These are phyloP conservation scores for Microdochium paspali DNA, from an alignment of 2,329 filamentous ascomycete species.

Conservation along the genomic window DNA sequence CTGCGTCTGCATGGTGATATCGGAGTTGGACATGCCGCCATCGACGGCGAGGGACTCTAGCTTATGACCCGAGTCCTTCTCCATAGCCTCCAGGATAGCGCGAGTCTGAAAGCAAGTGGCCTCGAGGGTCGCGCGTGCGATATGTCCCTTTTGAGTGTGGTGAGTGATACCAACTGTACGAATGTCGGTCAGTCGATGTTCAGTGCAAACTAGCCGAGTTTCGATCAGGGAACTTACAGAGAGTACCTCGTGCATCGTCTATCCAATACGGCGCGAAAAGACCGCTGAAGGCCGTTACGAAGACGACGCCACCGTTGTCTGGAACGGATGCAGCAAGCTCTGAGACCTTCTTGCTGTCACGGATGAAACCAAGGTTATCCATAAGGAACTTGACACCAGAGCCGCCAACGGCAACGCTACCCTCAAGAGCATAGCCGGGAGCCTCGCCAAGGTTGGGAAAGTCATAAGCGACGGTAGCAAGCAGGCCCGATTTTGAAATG, in stretches of 20 bases:
- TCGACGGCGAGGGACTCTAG: slow-evolving; percentile 73
- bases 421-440: slow-evolving; percentile 74
- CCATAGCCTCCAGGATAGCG: slow-evolving; percentile 87
- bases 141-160: slow-evolving; percentile 76
- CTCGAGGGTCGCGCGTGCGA: slow-evolving; percentile 82
- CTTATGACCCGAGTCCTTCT: slow-evolving; percentile 69
- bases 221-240: slow-evolving; percentile 42
- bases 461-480: slow-evolving; percentile 83
- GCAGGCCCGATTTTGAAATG: slow-evolving; percentile 71
- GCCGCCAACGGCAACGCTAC: slow-evolving; percentile 74
- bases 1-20: slow-evolving; percentile 87
- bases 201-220: no score
- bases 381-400: slow-evolving; percentile 68
- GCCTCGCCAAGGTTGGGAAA: slow-evolving; percentile 46
- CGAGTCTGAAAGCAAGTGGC: slow-evolving; percentile 90
- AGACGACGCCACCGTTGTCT: slow-evolving; percentile 75
- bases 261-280: slow-evolving; percentile 94
- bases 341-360: slow-evolving; percentile 37
- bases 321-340: slow-evolving; percentile 40
- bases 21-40: slow-evolving; percentile 81
- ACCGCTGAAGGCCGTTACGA: slow-evolving; percentile 86
- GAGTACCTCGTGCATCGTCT: slow-evolving; percentile 80
- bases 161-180: slow-evolving; percentile 66
- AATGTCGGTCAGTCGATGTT: slow-evolving; percentile 8
- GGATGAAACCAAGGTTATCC: slow-evolving; percentile 54